Evolutionary conservation across 148 eudicot species (phyloP), one percentile per base, ranked within the genome.

Genomic region (Rhododendron vialii): DNA sequence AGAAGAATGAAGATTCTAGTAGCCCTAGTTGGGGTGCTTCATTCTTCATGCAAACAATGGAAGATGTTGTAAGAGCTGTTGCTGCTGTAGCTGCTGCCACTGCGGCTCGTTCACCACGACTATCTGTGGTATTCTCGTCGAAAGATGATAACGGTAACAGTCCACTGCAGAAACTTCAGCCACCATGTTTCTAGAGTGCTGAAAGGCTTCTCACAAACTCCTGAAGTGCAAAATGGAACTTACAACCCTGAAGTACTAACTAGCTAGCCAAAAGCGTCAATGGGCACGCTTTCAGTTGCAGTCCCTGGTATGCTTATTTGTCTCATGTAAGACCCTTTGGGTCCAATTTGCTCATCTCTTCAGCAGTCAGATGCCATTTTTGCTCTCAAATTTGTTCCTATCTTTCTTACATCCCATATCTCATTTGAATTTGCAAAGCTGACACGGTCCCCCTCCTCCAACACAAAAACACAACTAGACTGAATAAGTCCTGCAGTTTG

Each of bases 241-340:
- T 98, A 95, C 87, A 98, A 98, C 86, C 98, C 98, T 12, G 99
- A 98, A 92, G 91, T 95, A 85, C 86, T 98, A 87, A 98, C n/a
- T n/a, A n/a, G n/a, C 99, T 67, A 98, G 93, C 89, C 98, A 93
- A 89, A 98, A 98, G 90, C 98, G 98, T 85, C 98, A 95, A 89
- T 98, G 99, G 99, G 98, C 99, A 53, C 93, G 90, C 89, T 93
- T 94, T 90, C 99, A 98, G 78, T 86, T 89, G 87, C 93, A 90
- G 85, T 87, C 92, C 69, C 87, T 93, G 94, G 95, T 92, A 88
- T 73, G 85, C 26, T 83, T 38, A 84, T 51, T 36, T 87, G 75
- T 84, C 53, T 87, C 81, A 33, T 74, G 80, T 84, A 73, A 20
- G 53, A 81, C 65, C 75, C 41, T 71, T 41, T 65, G 17, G 28